Base-by-base conservation (phyloP, 805 yeast genomes). In the Torulaspora quercuum region DNA sequence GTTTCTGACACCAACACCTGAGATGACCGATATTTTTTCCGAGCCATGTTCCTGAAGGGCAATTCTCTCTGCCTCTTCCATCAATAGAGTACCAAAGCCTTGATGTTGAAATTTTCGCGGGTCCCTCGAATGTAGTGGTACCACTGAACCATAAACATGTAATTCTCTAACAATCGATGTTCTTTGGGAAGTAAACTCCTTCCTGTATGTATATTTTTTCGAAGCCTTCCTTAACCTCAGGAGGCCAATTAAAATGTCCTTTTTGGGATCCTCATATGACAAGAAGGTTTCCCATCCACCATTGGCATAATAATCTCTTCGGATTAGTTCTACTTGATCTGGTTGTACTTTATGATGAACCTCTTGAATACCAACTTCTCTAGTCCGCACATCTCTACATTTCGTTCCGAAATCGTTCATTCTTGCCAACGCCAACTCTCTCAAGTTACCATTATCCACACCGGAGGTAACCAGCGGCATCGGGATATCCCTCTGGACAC, bases 281-380 rank as follows among this genome's bases (percentile, higher is more conserved):
- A 92, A 66, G 61, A 92, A 92, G 0, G 98, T 92, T 66, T 92
- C 97, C 97, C 97, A 92, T 13, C 97, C 97, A 15, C 95, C 97
- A 56, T 92, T 92, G 27, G 98, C 98, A 49, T 83, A 82, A 64
- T 92, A 92, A 59, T 92, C 98, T 58, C 98, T 77, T 60, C 98
- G 76, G 37, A 92, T 84, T 37, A 92, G 68, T 63, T 92, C 98
- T 11, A 92, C 95, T 63, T 92, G 97, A 57, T 92, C 97, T 0
- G 98, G 98, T 29, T 83, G 83, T 15, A 92, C 94, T 59, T 88
- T 88, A 60, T 89, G 95, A 61, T 92, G 98, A 3, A 92, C 97
- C 57, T 92, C 98, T 63, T 92, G 97, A 40, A 92, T 92, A 44
- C 98, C 98, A 18, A 92, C 98, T 66, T 92, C 98, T 64, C 98